These are phyloP conservation scores for Dioscorea zingiberensis DNA, from an alignment of 106 monocot species.

Conservation along the genomic window DNA sequence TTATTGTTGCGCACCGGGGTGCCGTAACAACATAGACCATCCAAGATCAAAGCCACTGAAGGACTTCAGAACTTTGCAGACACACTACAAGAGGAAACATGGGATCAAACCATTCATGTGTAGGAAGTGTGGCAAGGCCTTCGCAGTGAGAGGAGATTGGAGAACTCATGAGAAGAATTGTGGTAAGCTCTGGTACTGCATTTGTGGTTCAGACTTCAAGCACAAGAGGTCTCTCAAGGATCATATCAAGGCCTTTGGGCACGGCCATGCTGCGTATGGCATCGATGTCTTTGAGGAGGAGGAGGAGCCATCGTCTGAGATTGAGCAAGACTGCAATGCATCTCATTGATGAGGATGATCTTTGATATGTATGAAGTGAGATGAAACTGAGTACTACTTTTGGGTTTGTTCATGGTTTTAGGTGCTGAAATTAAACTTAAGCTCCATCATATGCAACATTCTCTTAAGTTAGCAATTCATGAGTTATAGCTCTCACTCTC, in stretches of 20 bases:
- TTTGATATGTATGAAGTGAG: no score
- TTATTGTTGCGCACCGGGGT: conserved; percentile 8
- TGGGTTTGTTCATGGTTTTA: no score
- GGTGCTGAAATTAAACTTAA: no score
- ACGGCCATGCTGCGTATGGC: conserved; percentile 7
- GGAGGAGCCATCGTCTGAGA: conserved; percentile 18
- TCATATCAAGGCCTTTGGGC: conserved; percentile 9
- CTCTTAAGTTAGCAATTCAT: no score
- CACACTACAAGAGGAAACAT: conserved; percentile 11
- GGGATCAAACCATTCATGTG: conserved; percentile 15
- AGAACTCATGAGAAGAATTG: conserved; percentile 16
- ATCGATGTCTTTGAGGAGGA: conserved; percentile 8
- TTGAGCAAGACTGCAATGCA: conserved; percentile 15
- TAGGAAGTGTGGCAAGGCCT: conserved; percentile 8
- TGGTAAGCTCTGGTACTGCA: conserved; percentile 9
- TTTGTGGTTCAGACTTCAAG: conserved; percentile 12
- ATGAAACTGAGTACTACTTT: not conserved
- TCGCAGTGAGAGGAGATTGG: conserved; percentile 12
- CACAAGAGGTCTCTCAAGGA: conserved; percentile 14
- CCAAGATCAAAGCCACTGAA: conserved; percentile 6
- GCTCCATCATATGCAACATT: no score
- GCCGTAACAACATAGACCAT: conserved; percentile 11
- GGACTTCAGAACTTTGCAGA: conserved; percentile 10
- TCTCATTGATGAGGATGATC: not conserved
- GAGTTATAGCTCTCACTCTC: no score